A percentile compares a stretch with the other conserved stretches of the same genome.
phyloP scores from a whole-genome alignment of 176 grass and related monocot species.

The Typha latifolia region DNA sequence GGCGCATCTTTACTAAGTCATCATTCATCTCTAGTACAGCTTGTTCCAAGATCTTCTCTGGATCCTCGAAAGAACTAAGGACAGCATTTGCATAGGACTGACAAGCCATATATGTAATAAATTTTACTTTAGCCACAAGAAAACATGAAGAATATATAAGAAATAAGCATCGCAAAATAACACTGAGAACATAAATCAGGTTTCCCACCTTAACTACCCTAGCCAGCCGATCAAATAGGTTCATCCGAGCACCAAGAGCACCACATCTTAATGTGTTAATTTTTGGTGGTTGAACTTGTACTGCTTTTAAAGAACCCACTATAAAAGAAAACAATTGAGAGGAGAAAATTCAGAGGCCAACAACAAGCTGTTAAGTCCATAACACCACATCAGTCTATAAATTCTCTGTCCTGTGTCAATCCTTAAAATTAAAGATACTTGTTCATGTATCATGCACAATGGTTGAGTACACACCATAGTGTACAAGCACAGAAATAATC shows the following conservation, averaged over 20 bases:
- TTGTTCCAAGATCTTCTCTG: constrained; percentile 98
- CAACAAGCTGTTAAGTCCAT: neutral
- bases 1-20: constrained; percentile 96
- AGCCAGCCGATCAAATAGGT: constrained; percentile 79
- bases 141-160: constrained; percentile 3
- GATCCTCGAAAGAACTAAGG: constrained; percentile 86
- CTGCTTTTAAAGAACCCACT: constrained; percentile 45
- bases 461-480: too few relatives aligned
- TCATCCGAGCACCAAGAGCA: constrained; percentile 46
- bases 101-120: constrained; percentile 15
- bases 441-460: neutral
- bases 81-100: constrained; percentile 94
- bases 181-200: neutral
- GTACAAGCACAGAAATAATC: too few relatives aligned
- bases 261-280: constrained; percentile 59
- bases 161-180: neutral
- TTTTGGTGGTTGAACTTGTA: constrained; percentile 35
- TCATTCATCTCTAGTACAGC: constrained; percentile 98
- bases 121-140: constrained; percentile 4
- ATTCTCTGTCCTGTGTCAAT: neutral
- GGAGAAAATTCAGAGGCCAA: constrained; percentile 14
- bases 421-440: neutral
- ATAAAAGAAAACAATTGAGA: neutral
- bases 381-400: neutral
- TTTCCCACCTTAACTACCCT: constrained; percentile 74